Base-by-base conservation (phyloP, 169 alveolate genomes). In the Cyclospora cayetanensis region DNA sequence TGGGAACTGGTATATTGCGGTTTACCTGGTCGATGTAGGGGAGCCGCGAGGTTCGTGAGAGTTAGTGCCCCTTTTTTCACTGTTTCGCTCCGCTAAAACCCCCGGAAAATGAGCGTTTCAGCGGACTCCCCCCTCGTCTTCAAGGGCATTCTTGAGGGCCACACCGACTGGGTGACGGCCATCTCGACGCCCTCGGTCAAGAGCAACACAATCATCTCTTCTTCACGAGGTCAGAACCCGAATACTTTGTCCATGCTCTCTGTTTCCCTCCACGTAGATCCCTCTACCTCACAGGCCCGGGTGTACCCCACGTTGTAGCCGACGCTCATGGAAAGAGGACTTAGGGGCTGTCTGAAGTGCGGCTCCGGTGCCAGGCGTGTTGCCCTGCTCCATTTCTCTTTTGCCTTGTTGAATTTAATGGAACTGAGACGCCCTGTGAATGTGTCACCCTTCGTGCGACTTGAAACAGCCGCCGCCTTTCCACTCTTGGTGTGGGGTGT, bases 101-200 rank as follows among this genome's bases (percentile, higher is more conserved):
- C 60, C 20, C 39, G 53, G 89, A 80, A 80, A 80, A 80, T 80
- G 89, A 80, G 89, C 89, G 89, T 80, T 80, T 80, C 89, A 80
- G 89, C 22, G 74, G 89, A 80, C 41, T 80, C 89, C 74, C 89
- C 89, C 76, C 92, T 92, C 65, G 87, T 53, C 68, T 94, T 94
- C 94, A 95, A 94, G 92, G 98, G 98, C 63, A 97, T 95, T 88
- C 97, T 97, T 83, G 92, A 96, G 95, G 99, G 98, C 82, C 99
- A 98, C 96, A 95, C 97, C 92, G 98, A 96, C 86, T 98, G 99
- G 98, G 99, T 98, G 74, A 98, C 99, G 77, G 97, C 99, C 90
- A 97, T 98, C 70, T 97, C 99, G 42, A 96, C 98, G 90, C 98
- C 99, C 85, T 94, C 96, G 65, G 98, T 96, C 76, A 97, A 95